Evolutionary conservation across 1,284 basidiomycete genomes (phyloP).

Genomic region (Chalciporus piperatoides): DNA sequence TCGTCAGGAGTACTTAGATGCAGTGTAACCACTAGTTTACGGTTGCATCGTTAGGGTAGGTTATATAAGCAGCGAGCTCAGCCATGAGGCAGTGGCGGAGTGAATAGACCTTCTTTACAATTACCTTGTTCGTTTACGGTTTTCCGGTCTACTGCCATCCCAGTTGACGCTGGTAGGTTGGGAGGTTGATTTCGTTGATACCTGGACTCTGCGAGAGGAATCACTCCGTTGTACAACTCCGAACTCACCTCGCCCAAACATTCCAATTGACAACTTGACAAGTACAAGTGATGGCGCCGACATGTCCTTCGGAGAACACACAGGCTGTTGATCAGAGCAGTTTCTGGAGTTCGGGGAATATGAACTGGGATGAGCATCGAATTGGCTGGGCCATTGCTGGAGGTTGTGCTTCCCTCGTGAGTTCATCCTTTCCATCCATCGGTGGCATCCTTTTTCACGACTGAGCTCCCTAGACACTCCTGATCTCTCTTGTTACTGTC

Average conservation of each 20-base stretch:
- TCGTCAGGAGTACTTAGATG: too few relatives aligned
- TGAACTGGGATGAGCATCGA: slow-evolving; percentile 60
- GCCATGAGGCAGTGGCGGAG: background rate
- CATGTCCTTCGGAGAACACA: slow-evolving; percentile 54
- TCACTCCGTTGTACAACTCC: slow-evolving; percentile 11
- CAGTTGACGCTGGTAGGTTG: slow-evolving; percentile 4
- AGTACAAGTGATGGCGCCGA: slow-evolving; percentile 21
- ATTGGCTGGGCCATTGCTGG: slow-evolving; percentile 77
- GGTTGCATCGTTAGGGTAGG: background rate
- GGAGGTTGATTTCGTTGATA: slow-evolving; percentile 1
- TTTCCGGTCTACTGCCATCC: slow-evolving; percentile 3
- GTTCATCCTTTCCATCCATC: slow-evolving; percentile 27
- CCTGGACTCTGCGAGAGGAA: slow-evolving; percentile 2
- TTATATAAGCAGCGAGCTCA: slow-evolving; percentile 11
- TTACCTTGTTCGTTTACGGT: background rate
- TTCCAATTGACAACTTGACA: background rate
- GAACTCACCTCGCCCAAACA: background rate
- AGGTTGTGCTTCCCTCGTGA: slow-evolving; percentile 54
- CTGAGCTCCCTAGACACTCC: slow-evolving; percentile 45
- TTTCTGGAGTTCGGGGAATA: slow-evolving; percentile 53
- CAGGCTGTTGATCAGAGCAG: slow-evolving; percentile 49
- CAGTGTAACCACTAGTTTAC: background rate
- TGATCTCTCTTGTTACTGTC: slow-evolving; percentile 56
- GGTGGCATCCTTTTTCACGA: background rate
- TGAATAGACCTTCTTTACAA: background rate